Conservation (phyloP, 768 basidiomycete species). For the Auricularia sp. region DNA sequence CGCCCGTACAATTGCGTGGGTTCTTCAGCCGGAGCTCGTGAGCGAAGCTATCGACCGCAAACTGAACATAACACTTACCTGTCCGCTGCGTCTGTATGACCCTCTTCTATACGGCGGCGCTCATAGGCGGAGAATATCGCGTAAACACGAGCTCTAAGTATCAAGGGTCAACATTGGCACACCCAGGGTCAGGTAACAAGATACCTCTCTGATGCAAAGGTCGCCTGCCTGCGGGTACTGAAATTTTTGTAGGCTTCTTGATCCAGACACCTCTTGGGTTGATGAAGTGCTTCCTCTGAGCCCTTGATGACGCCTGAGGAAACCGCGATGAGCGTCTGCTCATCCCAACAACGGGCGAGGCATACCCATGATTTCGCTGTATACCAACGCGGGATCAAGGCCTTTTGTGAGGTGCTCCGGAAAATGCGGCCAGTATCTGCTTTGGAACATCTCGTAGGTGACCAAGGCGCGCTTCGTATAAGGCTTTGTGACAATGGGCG, state of each 20-base stretch:
- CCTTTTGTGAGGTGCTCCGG: constrained; percentile 40
- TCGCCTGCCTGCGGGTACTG: constrained; percentile 42
- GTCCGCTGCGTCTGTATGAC: constrained; percentile 50
- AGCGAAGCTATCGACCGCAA: not conserved
- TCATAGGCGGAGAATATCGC: constrained; percentile 43
- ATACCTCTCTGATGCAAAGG: constrained; percentile 40
- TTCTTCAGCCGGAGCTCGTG: constrained; percentile 23
- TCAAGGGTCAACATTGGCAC: not conserved
- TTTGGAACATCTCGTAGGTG: constrained; percentile 38
- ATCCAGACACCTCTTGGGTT: constrained; percentile 32
- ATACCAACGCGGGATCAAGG: constrained; percentile 53
- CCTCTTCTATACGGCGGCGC: constrained; percentile 31
- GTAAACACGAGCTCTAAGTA: constrained; percentile 30
- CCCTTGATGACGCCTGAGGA: constrained; percentile 52
- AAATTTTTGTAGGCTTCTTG: constrained; percentile 35
- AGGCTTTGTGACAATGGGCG: not conserved
- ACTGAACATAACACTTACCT: constrained; percentile 25
- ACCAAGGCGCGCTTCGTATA: constrained; percentile 18
- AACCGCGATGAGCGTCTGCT: constrained; percentile 1
- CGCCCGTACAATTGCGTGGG: constrained; percentile 37
- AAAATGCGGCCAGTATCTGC: constrained; percentile 52
- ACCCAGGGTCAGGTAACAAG: not conserved
- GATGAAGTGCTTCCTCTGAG: constrained; percentile 42
- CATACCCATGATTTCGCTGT: constrained; percentile 56
- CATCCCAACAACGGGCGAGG: not conserved